These are phyloP conservation scores for Vitis cinerea DNA, from an alignment of 164 flowering plant genomes.

Conservation along the genomic window DNA sequence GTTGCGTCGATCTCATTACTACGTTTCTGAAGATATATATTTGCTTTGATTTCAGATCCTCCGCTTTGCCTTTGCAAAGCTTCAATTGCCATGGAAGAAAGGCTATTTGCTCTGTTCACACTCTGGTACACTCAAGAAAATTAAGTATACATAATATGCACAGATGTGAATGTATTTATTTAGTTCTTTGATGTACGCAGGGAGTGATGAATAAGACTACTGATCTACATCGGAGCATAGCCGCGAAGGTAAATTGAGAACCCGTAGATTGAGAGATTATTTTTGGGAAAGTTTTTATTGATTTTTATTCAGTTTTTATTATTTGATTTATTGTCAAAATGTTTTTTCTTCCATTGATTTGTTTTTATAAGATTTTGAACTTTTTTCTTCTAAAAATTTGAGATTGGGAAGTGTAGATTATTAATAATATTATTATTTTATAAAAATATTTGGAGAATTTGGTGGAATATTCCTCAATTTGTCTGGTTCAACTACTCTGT, in stretches of 20 bases:
- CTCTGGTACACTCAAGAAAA: conserved; percentile 7
- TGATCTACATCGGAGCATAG: conserved; percentile 16
- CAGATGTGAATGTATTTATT: too few relatives aligned
- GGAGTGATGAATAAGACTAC: conserved; percentile 8
- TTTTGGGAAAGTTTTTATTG: background rate
- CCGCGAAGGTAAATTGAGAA: conserved; percentile 28
- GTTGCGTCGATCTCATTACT: too few relatives aligned
- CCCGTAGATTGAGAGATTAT: background rate
- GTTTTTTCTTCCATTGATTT: background rate
- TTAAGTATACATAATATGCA: too few relatives aligned
- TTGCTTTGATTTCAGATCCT: conserved; percentile 31
- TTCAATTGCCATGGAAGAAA: conserved; percentile 22
- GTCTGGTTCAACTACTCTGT: too few relatives aligned
- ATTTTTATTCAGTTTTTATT: background rate
- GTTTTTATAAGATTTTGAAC: background rate
- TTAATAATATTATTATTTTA: too few relatives aligned
- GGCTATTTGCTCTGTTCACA: conserved; percentile 12
- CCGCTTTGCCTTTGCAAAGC: conserved; percentile 27
- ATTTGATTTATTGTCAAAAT: background rate
- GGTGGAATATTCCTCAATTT: too few relatives aligned
- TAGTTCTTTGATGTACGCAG: conserved; percentile 9
- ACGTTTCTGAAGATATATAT: background rate
- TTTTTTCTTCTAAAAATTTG: background rate
- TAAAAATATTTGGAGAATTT: too few relatives aligned
- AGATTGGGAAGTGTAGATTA: background rate